Conservation (phyloP, 176 grass and related monocot genomes). For the Carex scoparia region DNA sequence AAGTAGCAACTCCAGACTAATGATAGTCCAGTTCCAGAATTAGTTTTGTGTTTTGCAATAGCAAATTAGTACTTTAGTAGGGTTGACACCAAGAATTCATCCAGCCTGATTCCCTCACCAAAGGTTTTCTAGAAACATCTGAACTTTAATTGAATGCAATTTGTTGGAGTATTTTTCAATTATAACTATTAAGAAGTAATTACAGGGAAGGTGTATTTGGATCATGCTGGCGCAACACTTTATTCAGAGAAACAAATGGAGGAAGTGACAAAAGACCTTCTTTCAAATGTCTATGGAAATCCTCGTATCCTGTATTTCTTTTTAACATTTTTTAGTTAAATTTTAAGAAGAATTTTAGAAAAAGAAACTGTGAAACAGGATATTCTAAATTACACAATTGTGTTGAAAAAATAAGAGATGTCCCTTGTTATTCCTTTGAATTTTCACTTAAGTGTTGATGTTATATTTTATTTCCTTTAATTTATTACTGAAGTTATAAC, state of each 20-base stretch:
- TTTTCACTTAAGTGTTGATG: not conserved
- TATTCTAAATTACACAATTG: not conserved
- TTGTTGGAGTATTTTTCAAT: not conserved
- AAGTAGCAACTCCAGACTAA: not conserved
- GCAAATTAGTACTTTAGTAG: not conserved
- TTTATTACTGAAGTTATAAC: not conserved
- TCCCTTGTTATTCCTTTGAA: not conserved
- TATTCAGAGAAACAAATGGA: slow-evolving; percentile 83
- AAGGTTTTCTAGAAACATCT: not conserved
- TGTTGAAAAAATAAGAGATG: not conserved
- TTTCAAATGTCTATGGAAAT: slow-evolving; percentile 74
- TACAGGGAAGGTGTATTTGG: slow-evolving; percentile 70
- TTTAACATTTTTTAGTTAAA: not conserved
- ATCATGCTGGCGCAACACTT: slow-evolving; percentile 69
- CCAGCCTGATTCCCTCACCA: not conserved
- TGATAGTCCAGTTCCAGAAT: not conserved
- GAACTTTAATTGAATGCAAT: not conserved
- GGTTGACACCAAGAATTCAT: not conserved
- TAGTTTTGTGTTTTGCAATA: not conserved
- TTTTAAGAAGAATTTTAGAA: not conserved
- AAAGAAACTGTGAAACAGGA: not conserved
- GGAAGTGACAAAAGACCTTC: slow-evolving; percentile 51
- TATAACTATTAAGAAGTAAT: not conserved
- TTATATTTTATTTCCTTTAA: not conserved
- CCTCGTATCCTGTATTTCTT: slow-evolving; percentile 76